Evolutionary conservation across 352 stramenopile genomes (phyloP), one percentile per base, ranked within the genome.

Genomic region (Peronospora farinosa): DNA sequence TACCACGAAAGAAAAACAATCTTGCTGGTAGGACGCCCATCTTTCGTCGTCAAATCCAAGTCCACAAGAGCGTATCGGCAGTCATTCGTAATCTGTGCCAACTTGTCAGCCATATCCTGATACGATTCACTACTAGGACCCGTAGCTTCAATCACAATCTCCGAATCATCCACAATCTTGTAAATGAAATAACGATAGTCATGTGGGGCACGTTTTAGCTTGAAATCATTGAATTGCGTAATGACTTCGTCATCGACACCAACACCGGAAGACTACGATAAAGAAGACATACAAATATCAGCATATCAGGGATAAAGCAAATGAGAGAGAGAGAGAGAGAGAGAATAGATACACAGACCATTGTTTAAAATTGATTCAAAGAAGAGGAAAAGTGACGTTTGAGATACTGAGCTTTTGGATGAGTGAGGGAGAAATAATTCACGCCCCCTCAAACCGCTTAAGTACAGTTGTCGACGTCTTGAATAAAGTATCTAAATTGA

Each of bases 141-240:
- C 33, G 74, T 82, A 25, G 85, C 83, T 31, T 96, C 88, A 64
- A 97, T 96, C 37, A 95, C 80, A 48, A 98, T 96, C 69, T 97
- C 86, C 63, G 73, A 82, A 72, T 97, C 80, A 52, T 80, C 75
- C 48, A 92, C 84, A 60, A 97, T 97, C 78, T 96, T 95, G 82
- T 96, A 97, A 69, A 96, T 93, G 62, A 97, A 96, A 86, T 97
- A 97, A 54, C 91, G 88, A 67, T 83, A 89, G 63, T 97, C 95
- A 70, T 93, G 73, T 47, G 85, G 86, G 46, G 85, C 84, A 52
- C 86, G 74, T 73, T 96, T 90, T 17, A 98, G 78, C 76, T 98
- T 98, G 71, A 98, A 98, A 58, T 93, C 79, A 54, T 96, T 88
- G 72, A 98, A 98, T 68, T 96, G 81, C 47, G 67, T 86, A 54